Base-by-base conservation (phyloP, 2,329 filamentous ascomycete genomes). In the Paraconiothyrium sp. region DNA sequence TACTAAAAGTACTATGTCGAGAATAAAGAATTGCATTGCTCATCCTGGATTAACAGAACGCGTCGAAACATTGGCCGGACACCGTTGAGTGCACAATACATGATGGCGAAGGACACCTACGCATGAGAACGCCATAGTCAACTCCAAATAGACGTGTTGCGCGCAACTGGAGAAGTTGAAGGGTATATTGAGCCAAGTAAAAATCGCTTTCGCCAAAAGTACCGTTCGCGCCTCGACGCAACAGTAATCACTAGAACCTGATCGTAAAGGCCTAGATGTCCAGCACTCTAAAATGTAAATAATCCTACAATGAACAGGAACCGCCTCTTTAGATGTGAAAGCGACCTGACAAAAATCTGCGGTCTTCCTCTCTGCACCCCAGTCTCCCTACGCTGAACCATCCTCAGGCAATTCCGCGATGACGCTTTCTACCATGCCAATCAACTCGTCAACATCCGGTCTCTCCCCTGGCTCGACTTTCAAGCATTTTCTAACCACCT, bases 401-500 rank as follows among this genome's bases (percentile, higher is more conserved):
- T 91, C 89, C 58, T 90, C 88, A 0, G 90, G 89, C 66, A 93
- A 76, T 58, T 85, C 82, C 37, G 86, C 84, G 71, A 97, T 86
- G 22, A 92, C 90, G 16, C 83, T 82, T 78, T 94, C 88, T n/a
- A 97, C 89, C 76, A 95, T 86, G 48, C 82, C 80, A 68, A 96
- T 95, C 77, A 97, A 81, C 79, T 95, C 90, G 70, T 93, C 88
- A 62, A 97, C 90, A 79, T 96, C 92, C 16, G 95, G 95, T 66
- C 95, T 84, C 76, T 98, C 94, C 3, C 86, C 86, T 0, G 94
- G 91, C 82, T 99, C 95, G 32, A 98, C 92, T 70, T 84, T 87
- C 74, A 99, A 82, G 80, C 95, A 99, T 75, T 86, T 90, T 75
- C 93, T 85, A 57, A 99, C 94, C 13, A 99, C 87, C 62, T 97